Base-by-base conservation (phyloP, 345 rosid genomes). In the Schrenkiella parvula region DNA sequence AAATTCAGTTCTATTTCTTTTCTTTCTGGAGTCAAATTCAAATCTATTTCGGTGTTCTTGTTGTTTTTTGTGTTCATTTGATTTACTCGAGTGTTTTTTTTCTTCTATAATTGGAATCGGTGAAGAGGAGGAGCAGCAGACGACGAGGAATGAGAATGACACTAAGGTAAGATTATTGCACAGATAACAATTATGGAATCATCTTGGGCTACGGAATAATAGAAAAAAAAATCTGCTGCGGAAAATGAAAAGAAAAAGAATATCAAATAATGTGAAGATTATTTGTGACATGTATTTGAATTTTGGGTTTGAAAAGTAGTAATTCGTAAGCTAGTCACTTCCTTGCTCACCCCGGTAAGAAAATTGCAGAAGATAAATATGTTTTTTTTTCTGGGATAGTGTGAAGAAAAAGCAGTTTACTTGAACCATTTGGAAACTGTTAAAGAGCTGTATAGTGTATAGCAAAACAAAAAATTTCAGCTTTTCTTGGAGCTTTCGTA, bases 111-210 rank as follows among this genome's bases (percentile, higher is more conserved):
- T 22, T 26, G 55, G 39, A 32, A 67, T 70, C 14, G 68, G 64
- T 52, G 80, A 76, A 87, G 98, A 88, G 66, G 68, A 78, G 64
- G 95, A 82, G 64, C 81, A 78, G 61, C 79, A 64, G 53, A 81
- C 83, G 31, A 71, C 81, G 44, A 55, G 55, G 66, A 79, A 66
- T 51, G 83, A 77, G 18, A 74, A 42, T 41, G 85, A 86, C 64
- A 43, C 81, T 65, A 85, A 84, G 92, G 95, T 86, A 73, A 22
- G 42, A 5, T 67, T 10, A 25, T 64, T 46, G 39, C 77, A 18
- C 19, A 35, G 4, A 10, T 21, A 13, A 38, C 39, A 12, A 8
- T 15, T 59, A 1, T 47, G 47, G 47, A 73, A 56, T 66, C 5
- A 44, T 35, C 61, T 37, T 62, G 17, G 5, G 31, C 8, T 21